Evolutionary conservation across 805 yeast genomes (phyloP), one percentile per base, ranked within the genome.

Genomic region (Isabelozyma gotoi): DNA sequence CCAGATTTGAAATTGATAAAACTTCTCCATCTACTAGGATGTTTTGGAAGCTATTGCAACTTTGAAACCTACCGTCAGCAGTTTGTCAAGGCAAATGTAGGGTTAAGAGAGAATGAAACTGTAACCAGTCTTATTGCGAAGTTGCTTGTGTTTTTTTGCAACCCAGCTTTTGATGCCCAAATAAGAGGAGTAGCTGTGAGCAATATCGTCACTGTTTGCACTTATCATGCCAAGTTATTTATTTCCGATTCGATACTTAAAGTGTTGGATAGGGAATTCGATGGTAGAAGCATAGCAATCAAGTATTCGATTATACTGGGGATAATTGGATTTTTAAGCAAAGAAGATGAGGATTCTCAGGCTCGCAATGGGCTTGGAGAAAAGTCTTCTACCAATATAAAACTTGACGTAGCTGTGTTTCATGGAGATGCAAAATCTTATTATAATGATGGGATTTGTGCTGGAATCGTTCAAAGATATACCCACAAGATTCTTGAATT

Each of bases 31-130:
- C 62, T 89, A 17, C 57, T 87, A 4, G 91, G 96, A 0, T 76
- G 78, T 35, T 80, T 89, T 63, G 95, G 91, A 0, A 72, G 84
- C 37, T 77, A 75, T 49, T 86, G 94, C 50, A 64, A 78, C n/a
- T 74, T 88, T 43, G 85, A 81, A 42, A 59, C 57, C 4, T 63
- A 70, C 38, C 56, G 74, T 12, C 60, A 57, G 0, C 40, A 70
- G 1, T 80, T 82, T 48, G 27, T 61, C 11, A 59, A 58, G 7
- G 55, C 76, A 17, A 57, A 57, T 2, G 37, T 80, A 11, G 76
- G 76, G 0, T 52, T 80, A 48, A 73, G 70, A 38, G 68, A 66
- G 0, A 73, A 68, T 6, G 92, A 84, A 49, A 70, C 84, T 1
- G 68, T 84, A 1, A 65, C 74, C 11, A 81, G 85, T 40, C 67